phyloP scores from a whole-genome alignment of 176 grass and related monocot species.

The Olyra latifolia region DNA sequence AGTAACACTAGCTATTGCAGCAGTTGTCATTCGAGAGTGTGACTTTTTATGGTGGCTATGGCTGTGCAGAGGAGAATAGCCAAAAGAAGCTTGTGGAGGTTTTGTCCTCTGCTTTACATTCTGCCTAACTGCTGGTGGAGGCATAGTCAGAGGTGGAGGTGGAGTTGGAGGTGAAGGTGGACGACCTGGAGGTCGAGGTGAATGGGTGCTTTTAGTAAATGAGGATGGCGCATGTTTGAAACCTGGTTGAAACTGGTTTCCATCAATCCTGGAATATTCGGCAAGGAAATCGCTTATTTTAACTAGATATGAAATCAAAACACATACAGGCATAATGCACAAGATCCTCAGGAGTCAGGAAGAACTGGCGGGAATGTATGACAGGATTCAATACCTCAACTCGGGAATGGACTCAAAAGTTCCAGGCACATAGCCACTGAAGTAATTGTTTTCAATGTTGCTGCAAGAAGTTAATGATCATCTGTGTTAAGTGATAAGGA shows the following conservation, averaged over 20 bases:
- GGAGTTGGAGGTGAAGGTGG: conserved; percentile 20
- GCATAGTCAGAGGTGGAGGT: conserved; percentile 31
- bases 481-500: conserved; percentile 23
- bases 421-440: conserved; percentile 86
- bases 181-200: conserved; percentile 40
- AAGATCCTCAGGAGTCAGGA: neutral
- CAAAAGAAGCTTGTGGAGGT: conserved; percentile 44
- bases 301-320: conserved; percentile 37
- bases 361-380: neutral
- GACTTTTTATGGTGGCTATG: conserved; percentile 46
- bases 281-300: conserved; percentile 24
- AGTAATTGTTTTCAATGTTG: conserved; percentile 87
- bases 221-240: conserved; percentile 36
- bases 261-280: conserved; percentile 67
- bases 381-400: conserved; percentile 52
- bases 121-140: conserved; percentile 44
- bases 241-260: conserved; percentile 67
- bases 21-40: conserved; percentile 42
- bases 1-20: conserved; percentile 49
- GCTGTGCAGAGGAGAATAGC: conserved; percentile 39
- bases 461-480: conserved; percentile 39
- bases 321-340: neutral
- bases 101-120: conserved; percentile 55
- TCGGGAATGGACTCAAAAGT: conserved; percentile 74
- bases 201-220: conserved; percentile 32